Percentiles rank a stretch among this genome's conserved stretches.
phyloP scores from a whole-genome alignment of 495 filamentous ascomycete species.

The Alectoria sarmentosa region DNA sequence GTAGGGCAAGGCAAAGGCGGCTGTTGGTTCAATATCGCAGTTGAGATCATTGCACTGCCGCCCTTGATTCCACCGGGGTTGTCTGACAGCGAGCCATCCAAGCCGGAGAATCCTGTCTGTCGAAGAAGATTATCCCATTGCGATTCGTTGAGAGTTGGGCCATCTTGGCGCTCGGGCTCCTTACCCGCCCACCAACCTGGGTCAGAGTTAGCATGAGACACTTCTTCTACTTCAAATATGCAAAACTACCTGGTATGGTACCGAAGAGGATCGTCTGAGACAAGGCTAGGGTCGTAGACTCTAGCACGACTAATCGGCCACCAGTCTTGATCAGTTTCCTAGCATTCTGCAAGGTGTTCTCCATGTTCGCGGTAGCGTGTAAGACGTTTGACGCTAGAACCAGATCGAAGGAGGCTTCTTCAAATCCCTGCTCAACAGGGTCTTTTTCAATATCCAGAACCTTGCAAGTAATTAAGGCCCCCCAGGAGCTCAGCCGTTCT shows the following conservation, averaged over 20 bases:
- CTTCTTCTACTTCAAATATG: background rate
- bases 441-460: conserved; percentile 26
- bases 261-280: conserved; percentile 16
- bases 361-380: conserved; percentile 31
- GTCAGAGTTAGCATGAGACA: background rate
- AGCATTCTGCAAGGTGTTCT: conserved; percentile 31
- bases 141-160: conserved; percentile 15
- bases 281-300: conserved; percentile 12
- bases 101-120: conserved; percentile 20
- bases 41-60: conserved; percentile 8
- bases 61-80: background rate
- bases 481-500: conserved; percentile 16
- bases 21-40: background rate
- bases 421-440: conserved; percentile 38
- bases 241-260: conserved; percentile 3
- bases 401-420: conserved; percentile 26
- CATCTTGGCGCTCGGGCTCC: conserved; percentile 14
- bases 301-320: conserved; percentile 24
- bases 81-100: conserved; percentile 2
- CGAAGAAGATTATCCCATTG: conserved; percentile 22
- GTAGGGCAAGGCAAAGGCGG: conserved; percentile 16
- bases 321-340: conserved; percentile 28
- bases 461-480: conserved; percentile 9
- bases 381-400: conserved; percentile 26
- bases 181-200: conserved; percentile 30